Evolutionary conservation across 768 basidiomycete species (phyloP), one percentile per base, ranked within the genome.

Genomic region (Suillus subluteus): DNA sequence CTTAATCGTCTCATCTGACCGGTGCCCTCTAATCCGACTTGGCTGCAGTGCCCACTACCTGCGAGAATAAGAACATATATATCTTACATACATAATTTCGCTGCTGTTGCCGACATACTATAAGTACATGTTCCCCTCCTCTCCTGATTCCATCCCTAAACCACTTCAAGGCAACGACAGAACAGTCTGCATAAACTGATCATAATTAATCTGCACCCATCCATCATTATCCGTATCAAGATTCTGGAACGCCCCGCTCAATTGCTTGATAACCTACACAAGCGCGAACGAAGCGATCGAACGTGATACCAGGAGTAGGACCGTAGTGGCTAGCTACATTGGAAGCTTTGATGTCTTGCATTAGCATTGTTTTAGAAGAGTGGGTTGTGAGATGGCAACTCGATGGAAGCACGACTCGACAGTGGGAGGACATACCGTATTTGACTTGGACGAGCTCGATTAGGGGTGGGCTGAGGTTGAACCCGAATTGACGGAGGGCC

Each of bases 201-300:
- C 87, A 71, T 87, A 87, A 72, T 81, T 82, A 71, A 87, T 79
- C 73, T 82, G 80, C 74, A 86, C 62, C 86, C 80, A 74, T 78
- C 74, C 88, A 76, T 86, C 83, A 4, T 83, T 76, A 70, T 94
- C 85, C 38, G 83, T 82, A 69, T 94, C 92, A 61, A 90, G 81
- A 56, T 82, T 76, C 65, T 82, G 82, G 82, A 94, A 94, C 41
- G 86, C 76, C 78, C 94, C 92, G 44, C 84, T 87, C 70, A 92
- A 81, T 74, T 92, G 90, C 80, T 91, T 92, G 67, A 93, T 84
- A 13, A 88, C 89, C 66, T n/a, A 95, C 93, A 71, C 93, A 95
- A 30, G 91, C 91, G 64, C 93, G 87, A 32, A 95, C 90, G 81
- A 95, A 95, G 69, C 92, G 90, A 75, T 94, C 94, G 72, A 95